Conservation (phyloP, 2,329 filamentous ascomycete species). For the Penicillium vulpinum region DNA sequence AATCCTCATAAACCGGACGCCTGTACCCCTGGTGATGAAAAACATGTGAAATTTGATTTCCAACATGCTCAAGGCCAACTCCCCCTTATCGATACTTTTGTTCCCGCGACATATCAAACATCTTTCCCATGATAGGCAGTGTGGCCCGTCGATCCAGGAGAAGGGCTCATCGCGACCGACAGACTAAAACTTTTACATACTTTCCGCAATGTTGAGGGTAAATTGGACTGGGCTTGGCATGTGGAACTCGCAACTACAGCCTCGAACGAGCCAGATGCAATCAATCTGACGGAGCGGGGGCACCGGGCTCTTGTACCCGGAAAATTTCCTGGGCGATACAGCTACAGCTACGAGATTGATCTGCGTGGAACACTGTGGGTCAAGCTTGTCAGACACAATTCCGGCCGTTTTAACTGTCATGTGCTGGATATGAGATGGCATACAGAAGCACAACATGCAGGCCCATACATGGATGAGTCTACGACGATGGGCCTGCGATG, state of each 20-base stretch:
- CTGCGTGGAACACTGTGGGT: not conserved
- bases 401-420: not conserved
- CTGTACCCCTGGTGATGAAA: not conserved
- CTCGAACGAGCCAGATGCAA: slow-evolving; percentile 18
- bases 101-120: not conserved
- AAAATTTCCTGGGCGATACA: not conserved
- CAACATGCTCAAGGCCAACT: not conserved
- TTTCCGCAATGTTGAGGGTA: slow-evolving; percentile 2
- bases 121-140: not conserved
- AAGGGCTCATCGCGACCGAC: not conserved
- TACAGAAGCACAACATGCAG: not conserved
- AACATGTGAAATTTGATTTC: not conserved
- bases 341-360: not conserved
- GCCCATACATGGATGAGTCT: not conserved
- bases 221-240: slow-evolving; percentile 16
- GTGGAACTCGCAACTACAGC: slow-evolving; percentile 9
- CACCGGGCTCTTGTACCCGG: not conserved
- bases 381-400: not conserved
- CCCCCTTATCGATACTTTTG: not conserved
- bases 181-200: not conserved
- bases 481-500: not conserved
- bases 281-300: slow-evolving; percentile 14
- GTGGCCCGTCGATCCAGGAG: not conserved
- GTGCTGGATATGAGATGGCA: not conserved
- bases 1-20: not conserved